Base-by-base conservation (phyloP, 345 rosid genomes). In the Gossypium turneri region DNA sequence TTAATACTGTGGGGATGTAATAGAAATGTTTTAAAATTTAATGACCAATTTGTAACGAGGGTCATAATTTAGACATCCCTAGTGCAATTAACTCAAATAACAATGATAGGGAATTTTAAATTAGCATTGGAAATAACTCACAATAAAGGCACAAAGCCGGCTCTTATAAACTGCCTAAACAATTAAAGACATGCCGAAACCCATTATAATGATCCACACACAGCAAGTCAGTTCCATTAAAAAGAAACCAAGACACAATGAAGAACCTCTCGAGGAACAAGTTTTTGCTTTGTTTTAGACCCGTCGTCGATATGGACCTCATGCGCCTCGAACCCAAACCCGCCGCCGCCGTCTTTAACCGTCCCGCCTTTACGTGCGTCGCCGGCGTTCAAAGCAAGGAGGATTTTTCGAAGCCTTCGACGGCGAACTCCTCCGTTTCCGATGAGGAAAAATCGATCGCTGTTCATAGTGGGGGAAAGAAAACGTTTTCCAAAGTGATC, bases 251-350 rank as follows among this genome's bases (percentile, higher is more conserved):
- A 13, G 59, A 34, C 1, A 34, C 8, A 64, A 75, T 80, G 78
- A 78, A 81, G 81, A 78, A 74, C 81, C 80, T 70, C 69, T 52
- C 86, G 2, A 78, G 82, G 24, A 87, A 71, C 78, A 85, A 77
- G 78, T 77, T 80, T 38, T 48, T 81, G 78, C 73, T 80, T 12
- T 87, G 90, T 75, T 87, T 87, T 53, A 70, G 82, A 66, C 86
- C 84, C n/a, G 86, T 73, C 34, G 86, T 75, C 27, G 78, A 77
- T 0, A 50, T 83, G 76, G 86, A 81, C n/a, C n/a, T 77, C 25
- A 64, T 80, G 50, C 71, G 10, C 3, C 58, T 53, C 22, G 56
- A 67, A 6, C 3, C 59, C 56, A n/a, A 53, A 17, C 11, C 68
- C 50, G 1, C 41, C 10, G 2, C 55, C 1, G 56, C 25, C 25